Conservation (phyloP, 2,329 filamentous ascomycete species). For the Ilyonectria sp. region DNA sequence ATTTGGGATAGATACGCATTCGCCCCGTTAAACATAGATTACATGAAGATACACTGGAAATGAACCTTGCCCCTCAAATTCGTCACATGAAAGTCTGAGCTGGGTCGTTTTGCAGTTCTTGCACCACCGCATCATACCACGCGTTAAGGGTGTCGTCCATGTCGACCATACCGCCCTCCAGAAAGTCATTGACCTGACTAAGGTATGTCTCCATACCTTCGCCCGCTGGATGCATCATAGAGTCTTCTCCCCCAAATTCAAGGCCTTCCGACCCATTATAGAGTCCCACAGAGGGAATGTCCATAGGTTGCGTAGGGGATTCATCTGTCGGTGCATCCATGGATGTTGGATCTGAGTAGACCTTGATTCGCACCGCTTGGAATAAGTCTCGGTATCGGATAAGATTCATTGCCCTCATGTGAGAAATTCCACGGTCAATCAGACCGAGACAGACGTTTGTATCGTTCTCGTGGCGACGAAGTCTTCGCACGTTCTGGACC, state of each 20-base stretch:
- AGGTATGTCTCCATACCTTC: conserved; percentile 29
- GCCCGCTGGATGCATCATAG: conserved; percentile 11
- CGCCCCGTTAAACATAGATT: no score
- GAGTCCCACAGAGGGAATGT: not conserved
- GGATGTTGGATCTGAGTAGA: conserved; percentile 1
- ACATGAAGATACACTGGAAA: not conserved
- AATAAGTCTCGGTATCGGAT: conserved; percentile 13
- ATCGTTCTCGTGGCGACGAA: conserved; percentile 17
- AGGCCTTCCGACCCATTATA: conserved; percentile 7
- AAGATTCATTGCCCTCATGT: conserved; percentile 8
- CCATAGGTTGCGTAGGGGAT: not conserved
- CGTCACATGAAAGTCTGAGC: not conserved
- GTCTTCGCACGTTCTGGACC: not conserved
- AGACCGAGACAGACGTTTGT: conserved; percentile 15
- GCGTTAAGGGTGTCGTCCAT: conserved; percentile 25
- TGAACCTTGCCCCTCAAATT: no score
- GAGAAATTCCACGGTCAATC: not conserved
- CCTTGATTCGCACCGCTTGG: conserved; percentile 15
- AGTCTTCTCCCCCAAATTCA: conserved; percentile 9
- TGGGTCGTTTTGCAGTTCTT: conserved; percentile 4
- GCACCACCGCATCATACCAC: conserved; percentile 22
- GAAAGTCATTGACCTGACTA: conserved; percentile 26
- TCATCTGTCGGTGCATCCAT: not conserved
- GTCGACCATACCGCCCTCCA: conserved; percentile 28
- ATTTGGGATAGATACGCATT: not conserved